Evolutionary conservation across 306 rosid genomes (phyloP), one percentile per base, ranked within the genome.

Genomic region (Biancaea sappan): DNA sequence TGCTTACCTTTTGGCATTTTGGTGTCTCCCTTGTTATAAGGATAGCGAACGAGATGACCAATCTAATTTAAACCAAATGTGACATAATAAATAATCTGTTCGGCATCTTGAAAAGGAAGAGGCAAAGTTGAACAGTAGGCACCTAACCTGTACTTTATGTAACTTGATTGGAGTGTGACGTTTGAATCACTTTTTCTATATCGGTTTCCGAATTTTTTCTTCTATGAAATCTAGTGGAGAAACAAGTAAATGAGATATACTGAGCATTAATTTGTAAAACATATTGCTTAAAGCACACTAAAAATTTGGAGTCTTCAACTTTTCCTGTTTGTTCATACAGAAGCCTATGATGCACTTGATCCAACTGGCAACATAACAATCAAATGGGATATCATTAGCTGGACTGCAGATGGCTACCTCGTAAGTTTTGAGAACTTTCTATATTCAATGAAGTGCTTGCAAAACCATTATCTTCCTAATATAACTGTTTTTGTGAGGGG

Each of bases 391-490:
- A 60, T 86, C 5, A 84, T 84, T 48, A 74, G 76, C 77, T 89
- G 94, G 94, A 86, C 85, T 26, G 83, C 91, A 5, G 94, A 89
- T 78, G 94, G 94, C 64, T 89, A 86, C 70, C 76, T 89, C 77
- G 91, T 86, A 85, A 84, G 91, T 82, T 48, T 22, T 3, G 34
- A 29, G 21, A 18, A 41, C 71, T 70, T 57, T 34, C 34, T 56
- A 69, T 1, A 13, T 59, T 53, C 52, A 48, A 63, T 53, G 15
- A 73, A 44, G 64, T 19, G 25, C 18, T 13, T 28, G 43, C 18
- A 14, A 40, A 32, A 32, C 29, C 35, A 32, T 24, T 13, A 34
- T 66, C 50, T 60, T 6, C 31, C 9, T 16, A 16, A 16, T 47
- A 47, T 47, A 47, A 16, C n/a, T 47, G 52, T 57, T 59, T 18